These are phyloP conservation scores for Kuraishia ogatae DNA, from an alignment of 805 yeast genomes.

Conservation along the genomic window DNA sequence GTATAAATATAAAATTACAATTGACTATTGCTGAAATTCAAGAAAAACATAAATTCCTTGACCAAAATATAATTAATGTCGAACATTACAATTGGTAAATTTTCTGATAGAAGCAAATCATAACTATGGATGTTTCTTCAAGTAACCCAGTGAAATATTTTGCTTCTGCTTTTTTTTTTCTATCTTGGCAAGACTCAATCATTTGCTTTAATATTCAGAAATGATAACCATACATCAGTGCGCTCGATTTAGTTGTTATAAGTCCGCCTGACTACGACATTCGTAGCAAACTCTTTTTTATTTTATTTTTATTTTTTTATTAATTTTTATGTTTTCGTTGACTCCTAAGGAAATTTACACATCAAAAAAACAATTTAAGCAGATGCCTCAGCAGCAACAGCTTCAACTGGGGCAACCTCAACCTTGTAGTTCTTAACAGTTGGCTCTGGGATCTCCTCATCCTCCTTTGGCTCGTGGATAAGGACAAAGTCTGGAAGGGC, in stretches of 20 bases:
- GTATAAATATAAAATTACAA: too few species aligned
- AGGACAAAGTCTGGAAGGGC: slow-evolving; percentile 93
- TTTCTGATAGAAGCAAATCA: too few species aligned
- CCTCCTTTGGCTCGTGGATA: slow-evolving; percentile 93
- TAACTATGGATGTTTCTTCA: too few species aligned
- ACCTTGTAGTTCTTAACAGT: slow-evolving; percentile 68
- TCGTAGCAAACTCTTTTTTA: background rate
- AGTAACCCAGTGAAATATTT: too few species aligned
- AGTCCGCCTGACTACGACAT: background rate
- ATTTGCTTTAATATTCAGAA: too few species aligned
- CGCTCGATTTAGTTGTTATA: background rate
- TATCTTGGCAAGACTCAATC: too few species aligned
- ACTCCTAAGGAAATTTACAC: background rate
- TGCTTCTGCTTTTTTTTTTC: too few species aligned
- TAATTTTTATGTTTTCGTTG: background rate
- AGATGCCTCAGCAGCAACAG: slow-evolving; percentile 16
- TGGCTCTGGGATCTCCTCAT: slow-evolving; percentile 72
- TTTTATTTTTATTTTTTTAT: background rate
- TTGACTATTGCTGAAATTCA: too few species aligned
- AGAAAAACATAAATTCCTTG: too few species aligned
- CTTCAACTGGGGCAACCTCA: slow-evolving; percentile 28
- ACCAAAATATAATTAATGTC: too few species aligned
- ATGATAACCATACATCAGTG: too few species aligned
- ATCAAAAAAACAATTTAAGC: background rate
- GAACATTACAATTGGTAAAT: too few species aligned